Evolutionary conservation across 2,329 filamentous ascomycete genomes (phyloP).

Genomic region (Microdochium trichocladiopsis): DNA sequence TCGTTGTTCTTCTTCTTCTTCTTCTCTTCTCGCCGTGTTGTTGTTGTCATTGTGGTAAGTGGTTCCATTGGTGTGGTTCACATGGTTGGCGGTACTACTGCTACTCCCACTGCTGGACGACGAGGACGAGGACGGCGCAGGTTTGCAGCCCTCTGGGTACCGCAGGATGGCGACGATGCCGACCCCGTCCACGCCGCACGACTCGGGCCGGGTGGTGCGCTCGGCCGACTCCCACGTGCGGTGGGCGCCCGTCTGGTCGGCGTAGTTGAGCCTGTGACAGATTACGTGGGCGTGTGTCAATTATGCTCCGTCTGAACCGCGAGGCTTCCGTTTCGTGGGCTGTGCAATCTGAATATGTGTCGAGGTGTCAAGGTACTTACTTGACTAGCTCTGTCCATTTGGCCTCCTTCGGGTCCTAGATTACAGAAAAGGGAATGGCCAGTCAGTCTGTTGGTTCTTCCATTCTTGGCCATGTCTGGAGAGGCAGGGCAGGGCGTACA

Average conservation of each 20-base stretch:
- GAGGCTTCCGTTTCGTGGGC: too few relatives aligned
- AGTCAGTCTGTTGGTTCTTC: neutral
- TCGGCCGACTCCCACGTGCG: constrained; percentile 69
- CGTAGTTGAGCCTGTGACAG: constrained; percentile 56
- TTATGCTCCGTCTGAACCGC: too few relatives aligned
- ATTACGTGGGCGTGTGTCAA: too few relatives aligned
- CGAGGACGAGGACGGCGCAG: neutral
- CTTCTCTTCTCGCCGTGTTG: too few relatives aligned
- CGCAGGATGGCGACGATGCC: constrained; percentile 65
- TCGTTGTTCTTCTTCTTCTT: neutral
- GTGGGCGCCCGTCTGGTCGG: constrained; percentile 49
- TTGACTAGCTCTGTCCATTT: constrained; percentile 54
- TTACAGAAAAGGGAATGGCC: neutral
- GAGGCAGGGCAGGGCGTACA: constrained; percentile 27
- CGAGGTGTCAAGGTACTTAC: constrained; percentile 28
- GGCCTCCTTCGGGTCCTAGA: constrained; percentile 42
- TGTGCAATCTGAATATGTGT: too few relatives aligned
- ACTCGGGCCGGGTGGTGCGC: constrained; percentile 58
- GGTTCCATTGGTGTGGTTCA: too few relatives aligned
- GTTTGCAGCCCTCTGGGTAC: constrained; percentile 32
- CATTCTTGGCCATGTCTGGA: too few relatives aligned
- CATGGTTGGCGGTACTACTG: neutral
- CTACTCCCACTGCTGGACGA: neutral
- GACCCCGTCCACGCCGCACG: constrained; percentile 61
- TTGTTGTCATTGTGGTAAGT: too few relatives aligned